Evolutionary conservation across 805 yeast genomes (phyloP), one percentile per base, ranked within the genome.

Genomic region (Teunomyces atbi): DNA sequence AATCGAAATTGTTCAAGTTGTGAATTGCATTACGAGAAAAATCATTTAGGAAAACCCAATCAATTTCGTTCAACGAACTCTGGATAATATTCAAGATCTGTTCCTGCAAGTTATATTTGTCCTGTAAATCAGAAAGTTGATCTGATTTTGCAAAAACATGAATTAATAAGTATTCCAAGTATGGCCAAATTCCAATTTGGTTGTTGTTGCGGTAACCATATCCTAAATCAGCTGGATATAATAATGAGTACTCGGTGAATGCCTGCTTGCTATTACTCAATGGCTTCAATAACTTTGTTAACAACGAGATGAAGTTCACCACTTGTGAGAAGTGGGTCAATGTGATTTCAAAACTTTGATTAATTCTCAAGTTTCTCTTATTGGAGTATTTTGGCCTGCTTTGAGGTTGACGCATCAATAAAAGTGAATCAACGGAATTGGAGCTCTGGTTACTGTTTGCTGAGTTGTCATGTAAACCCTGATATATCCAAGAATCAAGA

Each of bases 151-250:
- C 77, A 52, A 90, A 80, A 0, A 90, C 79, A 36, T 85, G 86
- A 10, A 76, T 66, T n/a, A 86, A 58, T 11, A 90, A 60, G 55
- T 80, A 89, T 44, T 89, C 92, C 45, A 87, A 61, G 56, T 91
- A 92, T 2, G 94, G 89, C 80, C 90, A 81, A 5, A 89, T 64
- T 2, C 96, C 96, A 13, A 73, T 62, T 27, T 69, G 60, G 38
- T 61, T 77, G 43, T 64, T 60, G 29, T 49, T 41, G 55, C 96
- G 75, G 51, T 82, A 78, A 0, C 72, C 69, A 2, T 61, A 60
- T 0, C 96, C 96, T 21, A 89, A 61, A 44, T 76, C 79, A 5
- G 69, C 55, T 0, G 96, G 96, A 55, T 74, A 86, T 10, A 81
- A 72, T 11, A 83, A 57, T 4, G 57, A 45, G 28, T 78, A 75